Evolutionary conservation across 1,139 yeast species (phyloP), one percentile per base, ranked within the genome.

Genomic region (Zygoascus sp.): DNA sequence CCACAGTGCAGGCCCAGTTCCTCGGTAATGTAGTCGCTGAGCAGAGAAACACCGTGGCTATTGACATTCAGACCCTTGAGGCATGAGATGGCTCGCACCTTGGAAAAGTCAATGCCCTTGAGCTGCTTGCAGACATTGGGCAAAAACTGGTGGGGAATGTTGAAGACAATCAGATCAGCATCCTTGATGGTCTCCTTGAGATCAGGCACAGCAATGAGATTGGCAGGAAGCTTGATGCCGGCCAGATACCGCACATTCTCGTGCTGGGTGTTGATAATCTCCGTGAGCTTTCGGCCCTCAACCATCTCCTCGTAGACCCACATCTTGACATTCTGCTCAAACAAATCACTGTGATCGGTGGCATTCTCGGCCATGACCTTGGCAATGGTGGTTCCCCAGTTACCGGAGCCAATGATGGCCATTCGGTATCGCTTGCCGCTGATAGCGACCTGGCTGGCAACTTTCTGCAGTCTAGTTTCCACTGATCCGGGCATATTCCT

Each of bases 121-220:
- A 90, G 75, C 69, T 86, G 90, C 53, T 73, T 68, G 63, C 88
- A 79, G 50, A 89, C 79, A 56, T 79, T 75, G 48, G 81, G 80
- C 63, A 90, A 75, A 66, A 89, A 89, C 72, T 90, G 97, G 69
- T 90, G 97, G 25, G 97, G 97, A 55, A 90, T 80, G 73, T 90
- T 90, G 76, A 90, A 89, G 32, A 90, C 80, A 47, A 90, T 66
- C 59, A 90, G 77, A 66, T 90, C 96, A 37, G 96, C 86, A 48
- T 73, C 90, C 57, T 75, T 61, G 41, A 82, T 94, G 11, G 94
- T 78, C 48, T 79, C 79, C 44, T 79, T 76, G 48, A 90, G 66
- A 65, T 84, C 87, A 22, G 97, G 96, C 58, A 80, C 83, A 16
- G 97, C 97, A 45, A 79, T 70, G 60, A 90, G 73, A 70, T 90